Conservation (phyloP, 768 basidiomycete species). For the Mrakia frigida region DNA sequence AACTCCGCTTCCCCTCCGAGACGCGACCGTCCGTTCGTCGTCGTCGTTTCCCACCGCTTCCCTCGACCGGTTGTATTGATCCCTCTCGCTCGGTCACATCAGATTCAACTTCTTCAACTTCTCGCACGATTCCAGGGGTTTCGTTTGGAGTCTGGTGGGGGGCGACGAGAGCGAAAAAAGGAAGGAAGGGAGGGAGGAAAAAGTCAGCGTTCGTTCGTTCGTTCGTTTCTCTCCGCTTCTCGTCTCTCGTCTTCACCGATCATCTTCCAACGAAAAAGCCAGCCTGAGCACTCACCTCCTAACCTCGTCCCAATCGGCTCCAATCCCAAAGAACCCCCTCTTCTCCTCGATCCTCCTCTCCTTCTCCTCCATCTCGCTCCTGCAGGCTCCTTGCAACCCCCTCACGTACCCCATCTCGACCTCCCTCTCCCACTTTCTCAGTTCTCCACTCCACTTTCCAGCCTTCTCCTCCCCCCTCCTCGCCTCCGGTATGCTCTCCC, state of each 20-base stretch:
- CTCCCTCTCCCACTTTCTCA: slow-evolving; percentile 64
- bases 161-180: neutral
- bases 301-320: slow-evolving; percentile 89
- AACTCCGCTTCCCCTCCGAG: no score
- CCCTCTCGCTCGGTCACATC: neutral
- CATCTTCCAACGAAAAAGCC: neutral
- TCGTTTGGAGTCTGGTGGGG: slow-evolving; percentile 38
- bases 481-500: slow-evolving; percentile 45
- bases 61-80: no score
- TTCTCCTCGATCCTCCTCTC: slow-evolving; percentile 68
- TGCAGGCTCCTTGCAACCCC: slow-evolving; percentile 64
- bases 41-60: no score
- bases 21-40: no score
- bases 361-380: slow-evolving; percentile 60
- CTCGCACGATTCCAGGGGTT: slow-evolving; percentile 74
- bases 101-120: slow-evolving; percentile 52
- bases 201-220: neutral
- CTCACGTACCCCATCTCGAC: slow-evolving; percentile 73
- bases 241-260: no score
- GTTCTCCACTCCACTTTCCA: slow-evolving; percentile 41
- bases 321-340: slow-evolving; percentile 81
- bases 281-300: slow-evolving; percentile 39
- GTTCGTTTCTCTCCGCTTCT: neutral
- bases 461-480: slow-evolving; percentile 38
- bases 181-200: neutral